Base-by-base conservation (phyloP, 1,139 yeast species). In the Spathaspora sp. region DNA sequence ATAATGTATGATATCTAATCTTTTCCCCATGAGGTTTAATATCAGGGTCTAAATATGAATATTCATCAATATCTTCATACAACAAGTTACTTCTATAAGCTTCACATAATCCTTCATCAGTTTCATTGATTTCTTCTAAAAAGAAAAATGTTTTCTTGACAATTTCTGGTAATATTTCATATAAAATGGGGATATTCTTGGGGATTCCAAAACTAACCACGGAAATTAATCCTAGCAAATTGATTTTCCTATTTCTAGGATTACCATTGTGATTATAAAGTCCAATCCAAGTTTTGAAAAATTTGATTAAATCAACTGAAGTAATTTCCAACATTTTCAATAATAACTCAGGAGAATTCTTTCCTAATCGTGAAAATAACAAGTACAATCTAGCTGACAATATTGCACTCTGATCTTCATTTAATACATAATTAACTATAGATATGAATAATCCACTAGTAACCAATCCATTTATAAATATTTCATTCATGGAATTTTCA, bases 121-220 rank as follows among this genome's bases (percentile, higher is more conserved):
- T 64, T 55, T 88, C 95, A 47, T 84, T 82, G 10, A 86, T 74
- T 58, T 89, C 96, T 56, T 89, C 97, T 44, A 87, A 61, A 50
- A 86, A 73, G 46, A 77, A 77, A 9, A 86, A 74, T 65, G 86
- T 71, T 29, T 81, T 65, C 20, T 82, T 74, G 6, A 84, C 62
- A 16, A 84, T 66, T 3, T 73, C 64, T 51, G 67, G 48, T 59
- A 57, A 56, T 8, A 54, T 17, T 16, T 44, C 44, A 34, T 58
- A 54, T 2, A 45, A 10, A 3, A 45, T 37, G 50, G 56, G 39
- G 65, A 52, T 43, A 23, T 56, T 53, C 17, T 56, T 54, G 1
- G 64, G 58, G 2, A 67, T 56, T 1, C 65, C 66, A 42, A 54
- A 54, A 3, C 59, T 53, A 0, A 63, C 60, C 46, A 79, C 61